These are phyloP conservation scores for Populus deltoides DNA, from an alignment of 345 rosid genomes.

Conservation along the genomic window DNA sequence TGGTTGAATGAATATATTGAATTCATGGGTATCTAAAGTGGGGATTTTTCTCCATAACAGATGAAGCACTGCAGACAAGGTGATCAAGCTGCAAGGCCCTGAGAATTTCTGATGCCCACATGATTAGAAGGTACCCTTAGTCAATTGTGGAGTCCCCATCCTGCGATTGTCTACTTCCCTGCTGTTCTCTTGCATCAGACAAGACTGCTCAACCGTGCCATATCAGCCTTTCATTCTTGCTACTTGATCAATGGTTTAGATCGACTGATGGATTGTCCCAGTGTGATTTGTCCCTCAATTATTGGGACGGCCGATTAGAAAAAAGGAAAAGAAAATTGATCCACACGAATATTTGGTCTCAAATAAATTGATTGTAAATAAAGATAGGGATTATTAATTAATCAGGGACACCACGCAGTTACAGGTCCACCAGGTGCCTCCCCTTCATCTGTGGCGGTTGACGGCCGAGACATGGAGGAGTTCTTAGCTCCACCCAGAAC, in stretches of 20 bases:
- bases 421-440: neutral
- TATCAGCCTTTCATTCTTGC: neutral
- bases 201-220: conserved; percentile 14
- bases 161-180: neutral
- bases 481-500: neutral
- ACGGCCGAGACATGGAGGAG: too few relatives aligned
- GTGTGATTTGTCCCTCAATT: conserved; percentile 1
- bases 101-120: neutral
- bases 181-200: conserved; percentile 7
- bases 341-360: neutral
- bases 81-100: too few relatives aligned
- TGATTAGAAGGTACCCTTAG: neutral
- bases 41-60: too few relatives aligned
- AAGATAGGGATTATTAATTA: neutral
- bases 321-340: neutral
- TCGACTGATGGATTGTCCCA: neutral
- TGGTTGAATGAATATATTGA: too few relatives aligned
- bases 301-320: neutral
- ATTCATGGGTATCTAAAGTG: too few relatives aligned
- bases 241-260: neutral
- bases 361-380: neutral
- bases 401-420: neutral
- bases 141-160: conserved; percentile 22
- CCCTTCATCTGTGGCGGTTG: neutral
- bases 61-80: too few relatives aligned